phyloP scores from a whole-genome alignment of 352 stramenopile species.

The Halophytophthora polymorphica region DNA sequence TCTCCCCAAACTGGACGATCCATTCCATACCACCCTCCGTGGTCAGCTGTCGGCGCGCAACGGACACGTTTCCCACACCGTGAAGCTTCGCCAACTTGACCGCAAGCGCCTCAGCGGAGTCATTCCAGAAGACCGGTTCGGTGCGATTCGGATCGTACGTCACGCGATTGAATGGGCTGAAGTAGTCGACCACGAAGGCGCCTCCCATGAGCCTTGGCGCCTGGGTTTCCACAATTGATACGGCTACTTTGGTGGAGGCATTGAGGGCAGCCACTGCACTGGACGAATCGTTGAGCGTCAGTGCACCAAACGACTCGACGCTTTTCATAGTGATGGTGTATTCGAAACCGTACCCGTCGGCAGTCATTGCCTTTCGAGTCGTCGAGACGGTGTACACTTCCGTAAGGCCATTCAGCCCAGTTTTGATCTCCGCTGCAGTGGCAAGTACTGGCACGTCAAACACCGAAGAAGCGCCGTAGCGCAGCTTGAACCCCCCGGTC shows the following conservation, averaged over 20 bases:
- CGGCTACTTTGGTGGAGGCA: constrained; percentile 5
- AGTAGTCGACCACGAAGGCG: constrained; percentile 45
- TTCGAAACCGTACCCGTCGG: constrained; percentile 33
- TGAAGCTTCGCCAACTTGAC: constrained; percentile 38
- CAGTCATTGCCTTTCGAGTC: constrained; percentile 11
- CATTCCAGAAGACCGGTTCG: constrained; percentile 51
- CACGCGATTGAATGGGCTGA: constrained; percentile 39
- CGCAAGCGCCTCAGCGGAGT: constrained; percentile 22
- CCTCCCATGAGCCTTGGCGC: constrained; percentile 41
- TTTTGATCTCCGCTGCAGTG: constrained; percentile 27
- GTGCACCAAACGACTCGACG: constrained; percentile 38
- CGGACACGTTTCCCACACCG: constrained; percentile 48
- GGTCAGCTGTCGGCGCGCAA: constrained; percentile 31
- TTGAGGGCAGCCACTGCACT: constrained; percentile 13
- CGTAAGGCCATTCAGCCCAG: constrained; percentile 24
- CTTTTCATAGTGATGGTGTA: constrained; percentile 55
- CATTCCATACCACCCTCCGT: constrained; percentile 63
- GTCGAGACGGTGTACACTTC: constrained; percentile 35
- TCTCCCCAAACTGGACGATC: constrained; percentile 59
- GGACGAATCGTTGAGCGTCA: constrained; percentile 20
- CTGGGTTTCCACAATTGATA: constrained; percentile 27
- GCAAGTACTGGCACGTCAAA: constrained; percentile 15
- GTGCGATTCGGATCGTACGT: constrained; percentile 21
- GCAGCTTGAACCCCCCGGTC: constrained; percentile 31
- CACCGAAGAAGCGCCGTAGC: constrained; percentile 33